These are phyloP conservation scores for Stenocarpella maydis DNA, from an alignment of 2,329 filamentous ascomycete species.

Conservation along the genomic window DNA sequence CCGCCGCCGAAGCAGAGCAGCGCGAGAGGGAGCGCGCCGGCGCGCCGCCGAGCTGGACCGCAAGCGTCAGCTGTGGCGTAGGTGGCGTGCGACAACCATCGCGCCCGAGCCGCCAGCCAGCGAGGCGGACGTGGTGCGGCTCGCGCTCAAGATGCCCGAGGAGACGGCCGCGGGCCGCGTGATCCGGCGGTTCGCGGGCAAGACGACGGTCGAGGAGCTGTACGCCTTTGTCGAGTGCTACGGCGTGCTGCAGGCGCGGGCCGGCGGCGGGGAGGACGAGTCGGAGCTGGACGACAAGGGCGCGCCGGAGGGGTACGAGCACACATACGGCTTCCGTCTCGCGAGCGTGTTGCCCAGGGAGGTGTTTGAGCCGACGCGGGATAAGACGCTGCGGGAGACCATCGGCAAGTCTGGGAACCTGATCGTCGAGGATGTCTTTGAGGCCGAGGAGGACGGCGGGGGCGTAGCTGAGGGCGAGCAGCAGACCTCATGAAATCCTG, in stretches of 20 bases:
- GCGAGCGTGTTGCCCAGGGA: conserved; percentile 86
- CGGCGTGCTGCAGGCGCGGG: conserved; percentile 62
- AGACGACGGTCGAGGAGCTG: conserved; percentile 83
- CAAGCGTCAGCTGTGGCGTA: conserved; percentile 73
- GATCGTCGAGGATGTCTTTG: conserved; percentile 75
- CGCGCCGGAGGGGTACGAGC: conserved; percentile 74
- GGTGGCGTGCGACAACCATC: conserved; percentile 78
- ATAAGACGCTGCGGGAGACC: conserved; percentile 72
- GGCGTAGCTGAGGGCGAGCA: neutral
- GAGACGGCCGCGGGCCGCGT: conserved; percentile 73
- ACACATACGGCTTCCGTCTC: conserved; percentile 85
- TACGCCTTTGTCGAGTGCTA: conserved; percentile 98
- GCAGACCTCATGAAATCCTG: neutral
- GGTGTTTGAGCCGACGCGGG: conserved; percentile 75
- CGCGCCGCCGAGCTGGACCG: conserved; percentile 61
- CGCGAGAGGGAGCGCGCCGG: conserved; percentile 65
- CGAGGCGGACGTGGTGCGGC: conserved; percentile 75
- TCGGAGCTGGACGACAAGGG: conserved; percentile 46
- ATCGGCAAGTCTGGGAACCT: conserved; percentile 88
- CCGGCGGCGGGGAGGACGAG: conserved; percentile 34
- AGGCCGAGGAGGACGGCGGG: conserved; percentile 32
- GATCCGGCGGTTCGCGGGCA: conserved; percentile 75
- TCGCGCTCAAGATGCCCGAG: conserved; percentile 71
- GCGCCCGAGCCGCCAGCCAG: conserved; percentile 70
- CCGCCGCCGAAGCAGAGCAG: conserved; percentile 72